Base-by-base conservation (phyloP, 306 rosid species). In the Sechiopsis laciniata region DNA sequence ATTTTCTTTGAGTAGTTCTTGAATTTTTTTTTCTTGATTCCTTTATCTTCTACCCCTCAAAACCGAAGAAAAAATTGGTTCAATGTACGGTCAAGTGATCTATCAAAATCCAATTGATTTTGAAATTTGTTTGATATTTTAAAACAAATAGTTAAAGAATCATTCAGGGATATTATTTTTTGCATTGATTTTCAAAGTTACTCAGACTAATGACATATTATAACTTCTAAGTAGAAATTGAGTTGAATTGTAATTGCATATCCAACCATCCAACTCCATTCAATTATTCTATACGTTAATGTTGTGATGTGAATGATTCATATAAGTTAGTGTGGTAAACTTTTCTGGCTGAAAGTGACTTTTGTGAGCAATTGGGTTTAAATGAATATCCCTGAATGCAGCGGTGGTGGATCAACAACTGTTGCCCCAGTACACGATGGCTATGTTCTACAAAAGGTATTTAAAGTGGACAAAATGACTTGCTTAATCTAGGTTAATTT, bases 361-460 rank as follows among this genome's bases (percentile, higher is more conserved):
- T 35, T 63, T 42, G 8, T 65, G n/a, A 64, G 24, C n/a, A 42
- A 65, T 42, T 65, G 71, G 71, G 54, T 17, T 65, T 65, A 37
- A 66, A 40, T 66, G 72, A 66, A 17, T 32, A 32, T 32, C 37
- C 37, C 37, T 35, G 62, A 53, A 20, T 54, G 26, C 77, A 94
- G 99, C 74, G 99, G 99, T 53, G 99, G 99, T 76, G 99, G 97
- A 79, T 94, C 99, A 52, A 94, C 96, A 46, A 90, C 97, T 62
- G 87, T 94, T 82, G 99, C 95, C 73, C 96, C 99, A 7, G 99
- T 94, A 61, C 97, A 91, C 81, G 99, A 94, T 80, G 99, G 99
- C 61, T 94, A 91, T 81, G 96, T 94, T 84, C 88, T 94, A 79
- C 99, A 89, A 77, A 94, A 94, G 96, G 99, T 94, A 86, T 32